Percentiles rank a stretch among this genome's conserved stretches.
Evolutionary conservation across 768 basidiomycete species (phyloP).

Genomic region (Collybia sordida): DNA sequence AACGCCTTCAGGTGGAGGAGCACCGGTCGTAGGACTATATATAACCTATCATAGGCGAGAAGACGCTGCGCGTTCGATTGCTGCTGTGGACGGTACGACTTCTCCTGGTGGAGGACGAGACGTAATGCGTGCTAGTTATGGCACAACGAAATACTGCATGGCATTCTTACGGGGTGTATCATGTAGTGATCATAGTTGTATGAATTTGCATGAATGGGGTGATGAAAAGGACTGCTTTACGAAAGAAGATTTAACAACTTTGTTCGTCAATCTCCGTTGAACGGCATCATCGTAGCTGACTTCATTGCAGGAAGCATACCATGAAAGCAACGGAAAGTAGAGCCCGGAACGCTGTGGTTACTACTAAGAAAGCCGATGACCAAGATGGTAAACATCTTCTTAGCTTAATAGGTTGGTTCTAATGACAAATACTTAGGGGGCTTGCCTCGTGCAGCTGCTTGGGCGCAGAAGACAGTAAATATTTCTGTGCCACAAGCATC

Average conservation of each 20-base stretch:
- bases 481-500: conserved; percentile 14
- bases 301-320: conserved; percentile 73
- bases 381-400: conserved; percentile 37
- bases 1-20: conserved; percentile 68
- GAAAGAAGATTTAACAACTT: conserved; percentile 90
- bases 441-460: conserved; percentile 68
- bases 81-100: conserved; percentile 87
- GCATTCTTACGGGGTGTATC: conserved; percentile 81
- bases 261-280: conserved; percentile 47
- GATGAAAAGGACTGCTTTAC: conserved; percentile 98
- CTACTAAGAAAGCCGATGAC: conserved; percentile 66
- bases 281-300: conserved; percentile 7
- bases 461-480: conserved; percentile 47
- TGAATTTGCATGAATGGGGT: conserved; percentile 97
- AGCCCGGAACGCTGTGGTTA: conserved; percentile 42
- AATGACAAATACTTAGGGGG: conserved; percentile 29
- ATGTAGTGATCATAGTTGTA: conserved; percentile 88
- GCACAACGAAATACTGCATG: conserved; percentile 98
- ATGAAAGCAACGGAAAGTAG: conserved; percentile 86
- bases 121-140: conserved; percentile 90
- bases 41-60: conserved; percentile 94
- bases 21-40: conserved; percentile 87
- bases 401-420: conserved; percentile 7
- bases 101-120: conserved; percentile 90
- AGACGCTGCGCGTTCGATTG: conserved; percentile 91